Evolutionary conservation across 2,329 filamentous ascomycete species (phyloP).

Genomic region (Arthrobotrys musiformis): DNA sequence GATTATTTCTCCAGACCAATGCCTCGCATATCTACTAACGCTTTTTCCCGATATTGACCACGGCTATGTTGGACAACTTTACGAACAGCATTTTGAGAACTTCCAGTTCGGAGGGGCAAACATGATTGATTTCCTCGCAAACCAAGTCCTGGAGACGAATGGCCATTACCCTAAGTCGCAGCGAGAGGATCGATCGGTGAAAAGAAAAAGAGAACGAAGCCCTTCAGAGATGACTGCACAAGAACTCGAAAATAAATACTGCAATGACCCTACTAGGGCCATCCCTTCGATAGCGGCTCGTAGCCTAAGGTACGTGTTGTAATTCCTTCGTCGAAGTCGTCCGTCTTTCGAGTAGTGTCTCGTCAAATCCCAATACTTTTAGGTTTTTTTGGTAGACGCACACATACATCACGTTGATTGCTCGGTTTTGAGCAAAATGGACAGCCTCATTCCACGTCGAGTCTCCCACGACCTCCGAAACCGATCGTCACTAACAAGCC

Average conservation of each 20-base stretch:
- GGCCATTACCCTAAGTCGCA: slow-evolving; percentile 64
- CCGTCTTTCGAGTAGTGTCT: neutral
- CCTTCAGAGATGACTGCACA: slow-evolving; percentile 58
- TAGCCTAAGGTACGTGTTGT: slow-evolving; percentile 26
- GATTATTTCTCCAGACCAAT: slow-evolving; percentile 53
- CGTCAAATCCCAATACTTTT: neutral
- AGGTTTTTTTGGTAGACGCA: neutral
- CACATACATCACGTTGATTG: neutral
- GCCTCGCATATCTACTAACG: slow-evolving; percentile 62
- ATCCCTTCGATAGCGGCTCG: slow-evolving; percentile 49
- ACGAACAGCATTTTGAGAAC: slow-evolving; percentile 57
- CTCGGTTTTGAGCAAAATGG: slow-evolving; percentile 38
- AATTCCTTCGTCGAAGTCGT: neutral
- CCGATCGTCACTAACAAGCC: slow-evolving; percentile 52
- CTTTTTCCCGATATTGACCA: slow-evolving; percentile 67
- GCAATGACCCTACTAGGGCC: slow-evolving; percentile 58
- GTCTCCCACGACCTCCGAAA: too few species aligned
- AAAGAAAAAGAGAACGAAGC: slow-evolving; percentile 62
- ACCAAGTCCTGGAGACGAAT: slow-evolving; percentile 63
- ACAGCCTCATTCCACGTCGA: too few species aligned
- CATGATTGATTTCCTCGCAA: slow-evolving; percentile 63
- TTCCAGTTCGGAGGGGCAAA: slow-evolving; percentile 57
- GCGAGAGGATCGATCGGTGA: slow-evolving; percentile 62
- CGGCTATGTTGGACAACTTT: slow-evolving; percentile 63
- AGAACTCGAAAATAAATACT: slow-evolving; percentile 58